Percentiles rank a stretch among this genome's conserved stretches.
These are phyloP conservation scores for Stagonosporopsis tanaceti DNA, from an alignment of 2,329 filamentous ascomycete species.

Conservation along the genomic window DNA sequence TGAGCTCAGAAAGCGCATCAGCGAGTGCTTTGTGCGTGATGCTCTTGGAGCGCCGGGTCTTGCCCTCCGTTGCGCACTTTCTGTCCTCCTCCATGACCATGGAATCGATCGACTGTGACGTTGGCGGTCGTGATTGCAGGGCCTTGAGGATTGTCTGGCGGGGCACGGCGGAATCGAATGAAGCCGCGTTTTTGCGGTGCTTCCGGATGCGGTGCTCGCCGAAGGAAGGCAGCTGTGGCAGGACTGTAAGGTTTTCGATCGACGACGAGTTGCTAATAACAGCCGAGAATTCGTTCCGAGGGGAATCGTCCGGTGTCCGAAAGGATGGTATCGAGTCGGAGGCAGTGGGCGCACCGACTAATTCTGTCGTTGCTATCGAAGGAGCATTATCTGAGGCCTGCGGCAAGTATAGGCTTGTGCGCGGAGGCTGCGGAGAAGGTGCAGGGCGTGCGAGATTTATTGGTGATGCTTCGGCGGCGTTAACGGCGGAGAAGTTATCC, in stretches of 20 bases:
- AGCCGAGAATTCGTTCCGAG: conserved; percentile 29
- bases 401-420: conserved; percentile 35
- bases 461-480: conserved; percentile 38
- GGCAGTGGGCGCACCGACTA: conserved; percentile 39
- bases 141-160: conserved; percentile 86
- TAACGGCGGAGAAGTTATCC: conserved; percentile 43
- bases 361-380: conserved; percentile 37
- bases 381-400: conserved; percentile 39
- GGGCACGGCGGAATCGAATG: conserved; percentile 70
- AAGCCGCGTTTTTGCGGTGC: conserved; percentile 55
- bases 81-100: conserved; percentile 60
- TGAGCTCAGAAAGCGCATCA: conserved; percentile 62
- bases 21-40: conserved; percentile 66
- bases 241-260: conserved; percentile 46
- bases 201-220: conserved; percentile 47
- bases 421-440: conserved; percentile 35
- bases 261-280: conserved; percentile 43
- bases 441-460: conserved; percentile 37
- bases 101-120: conserved; percentile 68
- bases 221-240: conserved; percentile 47
- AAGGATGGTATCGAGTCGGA: conserved; percentile 26
- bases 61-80: conserved; percentile 44
- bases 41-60: conserved; percentile 40
- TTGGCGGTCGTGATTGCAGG: conserved; percentile 68
- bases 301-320: conserved; percentile 37